Evolutionary conservation across 257 asterid genomes (phyloP), one percentile per base, ranked within the genome.

Genomic region (Scutellaria barbata): DNA sequence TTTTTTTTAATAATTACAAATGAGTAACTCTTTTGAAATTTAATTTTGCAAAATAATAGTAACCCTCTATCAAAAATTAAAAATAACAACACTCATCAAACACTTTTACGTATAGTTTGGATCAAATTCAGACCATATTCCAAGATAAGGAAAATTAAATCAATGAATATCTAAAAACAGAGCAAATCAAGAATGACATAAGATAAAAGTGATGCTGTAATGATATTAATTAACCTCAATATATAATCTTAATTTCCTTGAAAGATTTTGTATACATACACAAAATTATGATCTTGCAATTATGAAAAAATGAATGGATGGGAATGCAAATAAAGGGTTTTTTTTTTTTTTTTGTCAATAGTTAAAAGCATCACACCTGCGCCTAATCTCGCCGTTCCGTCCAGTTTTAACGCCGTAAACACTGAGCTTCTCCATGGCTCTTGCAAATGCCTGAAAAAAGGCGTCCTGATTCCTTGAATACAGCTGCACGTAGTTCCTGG

Each of bases 401-500:
- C 96, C 99, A 1, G 89, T 84, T 78, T 85, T 84, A 37, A 91
- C 88, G 5, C 88, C 90, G 52, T 77, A 52, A 10, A 78, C 85
- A 39, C 98, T 88, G 51, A 94, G 71, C 80, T 94, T 94, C 89
- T 85, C 85, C 95, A 94, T 91, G 10, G 98, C 99, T 16, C 72
- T 65, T 3, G 74, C 90, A 73, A 94, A 94, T 8, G 95, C 99
- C 76, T 68, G n/a, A 55, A 89, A 94, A 63, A 94, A 91, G 0
- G 81, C 84, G 1, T 76, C 59, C 80, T 94, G 92, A 70, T 94
- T 69, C 40, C 64, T 69, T 0, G 90, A 74, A 59, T 91, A 94
- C 63, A 83, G 62, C 56, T 88, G 87, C 69, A 87, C 92, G 30
- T 55, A 81, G 0, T 63, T 56, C 69, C 73, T 75, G 39, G 98